Base-by-base conservation (phyloP, 73 alveolate genomes). In the Paramecium sonneborni region DNA sequence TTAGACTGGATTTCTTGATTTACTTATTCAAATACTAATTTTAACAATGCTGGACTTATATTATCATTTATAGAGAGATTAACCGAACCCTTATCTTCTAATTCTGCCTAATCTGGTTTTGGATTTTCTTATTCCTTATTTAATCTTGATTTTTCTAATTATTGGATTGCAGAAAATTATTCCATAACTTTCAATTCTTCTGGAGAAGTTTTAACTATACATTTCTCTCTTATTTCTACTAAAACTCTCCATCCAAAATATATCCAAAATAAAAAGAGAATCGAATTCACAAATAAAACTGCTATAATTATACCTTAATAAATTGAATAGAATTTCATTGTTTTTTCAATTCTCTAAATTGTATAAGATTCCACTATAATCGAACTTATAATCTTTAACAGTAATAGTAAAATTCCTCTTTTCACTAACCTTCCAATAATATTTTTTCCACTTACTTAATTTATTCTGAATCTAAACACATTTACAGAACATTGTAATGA, bases 1-100 rank as follows among this genome's bases (percentile, higher is more conserved):
- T 79, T 21, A 74, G n/a, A 79, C 90, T 46, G 15, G 76, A 79
- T 72, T 72, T 72, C 86, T 72, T 34, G 18, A 72, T 72, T 4
- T 2, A 26, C 5, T 12, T 26, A 30, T 62, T 30, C 12, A 30
- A 62, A 12, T 62, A 62, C 84, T 32, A 62, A 62, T 62, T 32
- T 62, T 62, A 30, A 7, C 84, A 62, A 14, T 3, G 48, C 84
- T 62, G 84, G 84, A 62, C 84, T 62, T 28, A 62, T 62, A n/a
- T 62, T 30, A 23, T 62, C 84, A 62, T 62, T 62, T 4, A 62
- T 62, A 5, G 84, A 62, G 0, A 62, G 12, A 62, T 62, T 62
- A 6, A 62, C 7, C 10, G 84, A 62, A 6, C 84, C 84, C 84
- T 62, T 62, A 32, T 62, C 84, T 1, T 62, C 84, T 28, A 62